Percentiles rank a stretch among this genome's conserved stretches.
Evolutionary conservation across 441 rosid genomes (phyloP).

Genomic region (Populus hybrid): DNA sequence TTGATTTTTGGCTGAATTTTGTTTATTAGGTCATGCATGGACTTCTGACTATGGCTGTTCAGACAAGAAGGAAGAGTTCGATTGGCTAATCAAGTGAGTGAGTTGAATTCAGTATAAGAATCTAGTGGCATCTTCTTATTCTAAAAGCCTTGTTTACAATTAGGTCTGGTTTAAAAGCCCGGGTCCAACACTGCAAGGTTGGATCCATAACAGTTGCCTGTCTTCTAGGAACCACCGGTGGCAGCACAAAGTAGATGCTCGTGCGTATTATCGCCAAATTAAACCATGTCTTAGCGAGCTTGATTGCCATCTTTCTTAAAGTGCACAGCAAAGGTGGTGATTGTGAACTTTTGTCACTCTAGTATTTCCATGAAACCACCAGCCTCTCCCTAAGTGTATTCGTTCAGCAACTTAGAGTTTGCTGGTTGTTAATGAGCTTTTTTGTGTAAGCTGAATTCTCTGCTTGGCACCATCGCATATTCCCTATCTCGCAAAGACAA

Average conservation of each 20-base stretch:
- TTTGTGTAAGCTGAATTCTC: not conserved
- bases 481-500: not conserved
- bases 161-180: no score
- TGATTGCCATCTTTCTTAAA: not conserved
- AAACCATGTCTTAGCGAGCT: not conserved
- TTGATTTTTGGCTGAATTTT: constrained; percentile 14
- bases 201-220: not conserved
- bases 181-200: not conserved
- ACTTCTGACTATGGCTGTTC: constrained; percentile 90
- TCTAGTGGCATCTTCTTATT: not conserved
- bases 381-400: not conserved
- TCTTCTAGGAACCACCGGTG: not conserved
- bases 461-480: not conserved
- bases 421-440: not conserved
- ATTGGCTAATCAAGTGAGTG: constrained; percentile 74
- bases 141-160: not conserved
- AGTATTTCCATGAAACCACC: not conserved
- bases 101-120: not conserved
- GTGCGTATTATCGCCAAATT: not conserved
- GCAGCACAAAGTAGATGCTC: not conserved
- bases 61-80: constrained; percentile 80
- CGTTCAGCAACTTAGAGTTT: not conserved
- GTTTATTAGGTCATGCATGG: constrained; percentile 82
- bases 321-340: not conserved
- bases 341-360: not conserved